Evolutionary conservation across 306 rosid genomes (phyloP).

Genomic region (Cicer bijugum): DNA sequence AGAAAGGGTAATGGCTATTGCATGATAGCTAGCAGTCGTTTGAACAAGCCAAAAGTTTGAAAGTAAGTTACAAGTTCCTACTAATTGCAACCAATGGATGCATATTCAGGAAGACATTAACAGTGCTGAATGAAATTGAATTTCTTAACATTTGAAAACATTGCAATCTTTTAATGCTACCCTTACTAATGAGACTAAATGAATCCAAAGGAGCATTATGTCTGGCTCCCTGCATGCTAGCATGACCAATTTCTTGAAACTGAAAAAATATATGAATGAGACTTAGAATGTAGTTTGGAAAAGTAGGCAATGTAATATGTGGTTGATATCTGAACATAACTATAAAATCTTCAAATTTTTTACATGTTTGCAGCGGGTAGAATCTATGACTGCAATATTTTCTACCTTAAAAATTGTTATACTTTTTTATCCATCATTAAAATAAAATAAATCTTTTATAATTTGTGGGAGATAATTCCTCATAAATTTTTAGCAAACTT

Average conservation of each 20-base stretch:
- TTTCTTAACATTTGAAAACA: neutral
- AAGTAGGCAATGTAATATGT: neutral
- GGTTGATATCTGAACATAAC: neutral
- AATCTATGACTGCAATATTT: no score
- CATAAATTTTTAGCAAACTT: no score
- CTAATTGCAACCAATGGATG: constrained; percentile 27
- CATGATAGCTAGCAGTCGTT: constrained; percentile 99
- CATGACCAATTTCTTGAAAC: neutral
- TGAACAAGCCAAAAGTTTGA: constrained; percentile 48
- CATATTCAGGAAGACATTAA: constrained; percentile 30
- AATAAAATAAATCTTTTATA: no score
- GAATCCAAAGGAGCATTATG: neutral
- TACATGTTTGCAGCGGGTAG: no score
- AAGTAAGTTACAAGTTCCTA: constrained; percentile 34
- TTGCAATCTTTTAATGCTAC: neutral
- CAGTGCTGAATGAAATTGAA: neutral
- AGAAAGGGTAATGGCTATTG: constrained; percentile 97
- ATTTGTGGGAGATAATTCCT: no score
- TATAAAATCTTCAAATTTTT: neutral
- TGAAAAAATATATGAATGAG: no score
- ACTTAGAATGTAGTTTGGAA: no score
- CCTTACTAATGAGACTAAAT: constrained; percentile 15
- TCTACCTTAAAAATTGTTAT: no score
- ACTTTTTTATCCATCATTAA: no score
- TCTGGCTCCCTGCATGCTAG: neutral